Base-by-base conservation (phyloP, 2,329 filamentous ascomycete genomes). In the Immersiporthe knoxdaviesiana region DNA sequence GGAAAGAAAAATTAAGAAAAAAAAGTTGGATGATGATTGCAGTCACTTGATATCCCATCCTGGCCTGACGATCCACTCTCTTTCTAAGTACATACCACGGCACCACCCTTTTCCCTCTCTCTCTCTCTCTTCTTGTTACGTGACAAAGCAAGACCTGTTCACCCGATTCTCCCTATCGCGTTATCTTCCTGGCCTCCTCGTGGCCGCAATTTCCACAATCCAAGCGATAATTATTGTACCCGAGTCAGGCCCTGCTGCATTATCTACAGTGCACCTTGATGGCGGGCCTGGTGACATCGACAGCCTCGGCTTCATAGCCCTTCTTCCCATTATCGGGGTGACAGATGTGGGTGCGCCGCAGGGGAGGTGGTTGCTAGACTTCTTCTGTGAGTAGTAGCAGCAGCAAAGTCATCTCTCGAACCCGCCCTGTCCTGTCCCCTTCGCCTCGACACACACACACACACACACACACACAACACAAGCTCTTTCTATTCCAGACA, bases 281-380 rank as follows among this genome's bases (percentile, higher is more conserved):
- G 70, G 70, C 67, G 64, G 44, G 60, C 47, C 50, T 71, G 70
- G 61, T 7, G 61, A 63, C 61, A 41, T 63, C 14, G 24, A 63
- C 63, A 60, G 65, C 24, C 44, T 56, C 60, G 70, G 62, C 70
- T 69, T 61, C 56, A 60, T 71, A 71, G 64, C 64, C 67, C 35
- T 35, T 35, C 41, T 50, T 54, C 44, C 66, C 64, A 27, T 58
- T 58, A 44, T 37, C 32, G 27, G 11, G 32, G 62, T 41, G 62
- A 30, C 47, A 47, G 66, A 24, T 37, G 61, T 37, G 56, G 54
- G 56, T 60, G 61, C 39, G 54, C 64, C 18, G 21, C 44, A 21
- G 41, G 59, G 16, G n/a, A 27, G 39, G 11, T n/a, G 24, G 61
- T 14, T 16, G 39, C 47, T 41, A 27, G 39, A n/a, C 7, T 50